phyloP scores from a whole-genome alignment of 139 green algal genomes.

The Tetradesmus obliquus region DNA sequence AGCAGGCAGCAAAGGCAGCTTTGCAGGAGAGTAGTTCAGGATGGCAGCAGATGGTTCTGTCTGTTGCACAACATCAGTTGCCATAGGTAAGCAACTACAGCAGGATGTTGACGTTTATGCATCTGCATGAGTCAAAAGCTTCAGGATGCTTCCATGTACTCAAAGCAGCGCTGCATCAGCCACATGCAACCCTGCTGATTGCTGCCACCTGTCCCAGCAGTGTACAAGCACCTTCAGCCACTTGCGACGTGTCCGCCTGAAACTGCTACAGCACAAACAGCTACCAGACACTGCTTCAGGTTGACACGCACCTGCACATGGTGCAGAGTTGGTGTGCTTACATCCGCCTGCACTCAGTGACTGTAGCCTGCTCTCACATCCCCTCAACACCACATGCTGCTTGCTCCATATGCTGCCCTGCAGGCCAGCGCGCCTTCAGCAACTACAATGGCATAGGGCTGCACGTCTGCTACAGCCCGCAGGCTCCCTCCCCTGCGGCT shows the following conservation, averaged over 20 bases:
- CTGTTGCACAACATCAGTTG: conserved; percentile 26
- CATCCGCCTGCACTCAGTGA: not conserved
- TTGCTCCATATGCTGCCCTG: not conserved
- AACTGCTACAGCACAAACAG: not conserved
- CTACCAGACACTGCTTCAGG: not conserved
- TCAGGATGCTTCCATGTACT: not conserved
- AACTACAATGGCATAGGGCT: conserved; percentile 41
- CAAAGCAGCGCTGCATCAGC: not conserved
- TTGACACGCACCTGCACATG: not conserved
- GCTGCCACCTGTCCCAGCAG: too few relatives aligned
- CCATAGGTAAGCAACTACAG: not conserved
- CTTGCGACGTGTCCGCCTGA: too few relatives aligned
- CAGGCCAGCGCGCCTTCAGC: conserved; percentile 26
- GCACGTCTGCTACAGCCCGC: conserved; percentile 13
- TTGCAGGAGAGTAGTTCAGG: not conserved
- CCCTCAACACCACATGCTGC: not conserved
- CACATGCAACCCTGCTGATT: not conserved
- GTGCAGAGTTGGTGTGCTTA: not conserved
- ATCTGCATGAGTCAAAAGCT: too few relatives aligned
- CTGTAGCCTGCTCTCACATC: not conserved
- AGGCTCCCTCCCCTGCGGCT: not conserved
- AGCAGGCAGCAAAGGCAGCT: not conserved
- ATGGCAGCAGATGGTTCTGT: conserved; percentile 5
- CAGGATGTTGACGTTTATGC: too few relatives aligned
- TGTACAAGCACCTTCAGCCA: too few relatives aligned